Percentiles rank a stretch among this genome's conserved stretches.
Evolutionary conservation across 495 filamentous ascomycete species (phyloP).

Genomic region (Aspergillus carlsbadensis): DNA sequence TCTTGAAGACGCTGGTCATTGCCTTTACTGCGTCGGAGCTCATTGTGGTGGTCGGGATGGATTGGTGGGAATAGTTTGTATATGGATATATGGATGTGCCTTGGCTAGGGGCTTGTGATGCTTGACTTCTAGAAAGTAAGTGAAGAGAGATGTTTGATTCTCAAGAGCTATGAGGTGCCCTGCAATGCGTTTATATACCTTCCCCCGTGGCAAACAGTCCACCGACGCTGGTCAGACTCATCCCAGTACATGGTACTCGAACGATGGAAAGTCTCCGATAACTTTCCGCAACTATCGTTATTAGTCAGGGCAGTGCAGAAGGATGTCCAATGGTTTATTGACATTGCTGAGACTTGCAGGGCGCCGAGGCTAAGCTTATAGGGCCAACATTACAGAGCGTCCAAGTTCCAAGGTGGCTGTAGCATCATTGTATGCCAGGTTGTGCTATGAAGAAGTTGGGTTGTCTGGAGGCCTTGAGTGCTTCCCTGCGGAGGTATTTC

Average conservation of each 20-base stretch:
- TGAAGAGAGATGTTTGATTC: neutral
- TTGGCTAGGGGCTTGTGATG: no score
- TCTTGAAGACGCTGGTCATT: slow-evolving; percentile 22
- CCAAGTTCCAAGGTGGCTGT: no score
- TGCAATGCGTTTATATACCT: slow-evolving; percentile 1
- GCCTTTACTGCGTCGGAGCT: slow-evolving; percentile 11
- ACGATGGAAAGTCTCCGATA: slow-evolving; percentile 32
- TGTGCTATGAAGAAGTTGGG: no score
- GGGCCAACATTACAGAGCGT: no score
- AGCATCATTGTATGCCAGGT: no score
- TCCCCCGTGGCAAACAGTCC: neutral
- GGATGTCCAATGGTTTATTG: neutral
- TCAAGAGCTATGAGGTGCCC: neutral
- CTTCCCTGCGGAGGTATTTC: no score
- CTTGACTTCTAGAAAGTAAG: neutral
- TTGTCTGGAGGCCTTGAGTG: no score
- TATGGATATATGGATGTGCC: neutral
- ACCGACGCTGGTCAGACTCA: neutral
- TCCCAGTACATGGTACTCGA: neutral
- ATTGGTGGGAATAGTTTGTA: neutral
- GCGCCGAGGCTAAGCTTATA: neutral
- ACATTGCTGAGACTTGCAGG: neutral
- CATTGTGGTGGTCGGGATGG: neutral
- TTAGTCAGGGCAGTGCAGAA: neutral
- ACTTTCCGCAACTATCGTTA: neutral